Conservation (phyloP, 2,329 filamentous ascomycete species). For the Metarhizium humberi region DNA sequence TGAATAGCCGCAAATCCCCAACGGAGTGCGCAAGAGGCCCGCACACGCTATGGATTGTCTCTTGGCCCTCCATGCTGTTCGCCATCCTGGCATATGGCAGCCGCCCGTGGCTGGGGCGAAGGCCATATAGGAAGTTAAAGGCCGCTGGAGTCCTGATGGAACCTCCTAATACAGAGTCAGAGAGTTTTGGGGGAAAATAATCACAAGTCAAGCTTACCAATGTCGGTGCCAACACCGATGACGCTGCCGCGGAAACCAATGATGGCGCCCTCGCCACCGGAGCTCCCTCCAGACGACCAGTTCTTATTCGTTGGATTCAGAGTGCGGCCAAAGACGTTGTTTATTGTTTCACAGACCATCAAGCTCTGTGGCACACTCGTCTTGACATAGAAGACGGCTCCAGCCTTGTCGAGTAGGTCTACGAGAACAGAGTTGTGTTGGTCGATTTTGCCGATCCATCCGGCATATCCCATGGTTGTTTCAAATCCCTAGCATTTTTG, state of each 20-base stretch:
- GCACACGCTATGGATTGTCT: too few species aligned
- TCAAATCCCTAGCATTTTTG: conserved; percentile 7
- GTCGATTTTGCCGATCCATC: conserved; percentile 13
- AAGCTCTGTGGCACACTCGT: conserved; percentile 51
- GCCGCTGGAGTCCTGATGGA: conserved; percentile 33
- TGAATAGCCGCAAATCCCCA: too few species aligned
- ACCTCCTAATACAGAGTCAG: too few species aligned
- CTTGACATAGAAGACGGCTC: conserved; percentile 25
- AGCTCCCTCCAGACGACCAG: background rate
- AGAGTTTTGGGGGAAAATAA: too few species aligned
- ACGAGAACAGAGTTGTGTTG: conserved; percentile 15
- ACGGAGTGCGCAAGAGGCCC: too few species aligned
- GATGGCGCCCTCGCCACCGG: too few species aligned
- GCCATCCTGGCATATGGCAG: conserved; percentile 32
- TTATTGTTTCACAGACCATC: conserved; percentile 42
- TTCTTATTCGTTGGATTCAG: conserved; percentile 24
- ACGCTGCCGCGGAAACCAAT: too few species aligned
- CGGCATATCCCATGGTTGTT: conserved; percentile 16
- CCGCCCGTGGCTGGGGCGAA: conserved; percentile 46
- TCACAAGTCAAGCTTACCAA: too few species aligned
- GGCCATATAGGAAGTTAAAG: conserved; percentile 46
- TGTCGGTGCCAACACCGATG: too few species aligned
- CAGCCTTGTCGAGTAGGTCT: conserved; percentile 14
- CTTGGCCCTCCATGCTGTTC: conserved; percentile 4
- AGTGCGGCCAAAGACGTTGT: conserved; percentile 17